A percentile compares a stretch with the other conserved stretches of the same genome.
phyloP scores from a whole-genome alignment of 768 basidiomycete genomes.

The Omphalotus guepiniiformis region DNA sequence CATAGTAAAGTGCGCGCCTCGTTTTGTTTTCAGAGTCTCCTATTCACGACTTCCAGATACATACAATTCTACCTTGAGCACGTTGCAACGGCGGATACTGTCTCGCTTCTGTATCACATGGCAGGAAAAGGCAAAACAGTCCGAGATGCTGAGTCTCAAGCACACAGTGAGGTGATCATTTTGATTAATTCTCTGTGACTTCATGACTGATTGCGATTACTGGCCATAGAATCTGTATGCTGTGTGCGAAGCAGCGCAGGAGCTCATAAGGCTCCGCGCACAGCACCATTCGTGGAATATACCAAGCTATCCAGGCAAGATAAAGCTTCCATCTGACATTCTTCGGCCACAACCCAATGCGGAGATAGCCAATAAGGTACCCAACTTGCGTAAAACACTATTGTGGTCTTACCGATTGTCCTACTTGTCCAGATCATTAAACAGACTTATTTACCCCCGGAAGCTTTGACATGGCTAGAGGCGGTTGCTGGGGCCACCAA shows the following conservation, averaged over 20 bases:
- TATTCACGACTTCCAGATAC: slow-evolving; percentile 50
- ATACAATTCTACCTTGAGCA: slow-evolving; percentile 83
- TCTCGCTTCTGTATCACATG: slow-evolving; percentile 79
- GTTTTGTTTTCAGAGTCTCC: background rate
- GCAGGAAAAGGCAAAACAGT: slow-evolving; percentile 84
- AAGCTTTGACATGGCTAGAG: slow-evolving; percentile 52
- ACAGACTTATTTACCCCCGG: slow-evolving; percentile 63
- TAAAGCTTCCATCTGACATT: slow-evolving; percentile 79
- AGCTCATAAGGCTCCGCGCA: slow-evolving; percentile 72
- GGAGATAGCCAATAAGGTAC: slow-evolving; percentile 63
- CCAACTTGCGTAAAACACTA: background rate
- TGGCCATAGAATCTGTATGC: slow-evolving; percentile 74
- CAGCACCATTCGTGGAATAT: slow-evolving; percentile 72
- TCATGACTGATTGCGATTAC: background rate
- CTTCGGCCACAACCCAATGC: slow-evolving; percentile 64
- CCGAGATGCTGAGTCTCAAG: slow-evolving; percentile 66
- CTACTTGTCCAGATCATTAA: slow-evolving; percentile 50
- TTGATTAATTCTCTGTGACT: background rate
- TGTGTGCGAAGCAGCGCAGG: slow-evolving; percentile 84
- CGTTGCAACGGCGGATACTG: slow-evolving; percentile 73
- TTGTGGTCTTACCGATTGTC: background rate
- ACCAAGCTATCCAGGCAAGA: slow-evolving; percentile 73
- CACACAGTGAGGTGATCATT: slow-evolving; percentile 59
- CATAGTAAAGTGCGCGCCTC: slow-evolving; percentile 62
- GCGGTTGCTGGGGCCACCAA: slow-evolving; percentile 40